phyloP scores from a whole-genome alignment of 192 early-diverging fungal species.

The Mortierella claussenii region DNA sequence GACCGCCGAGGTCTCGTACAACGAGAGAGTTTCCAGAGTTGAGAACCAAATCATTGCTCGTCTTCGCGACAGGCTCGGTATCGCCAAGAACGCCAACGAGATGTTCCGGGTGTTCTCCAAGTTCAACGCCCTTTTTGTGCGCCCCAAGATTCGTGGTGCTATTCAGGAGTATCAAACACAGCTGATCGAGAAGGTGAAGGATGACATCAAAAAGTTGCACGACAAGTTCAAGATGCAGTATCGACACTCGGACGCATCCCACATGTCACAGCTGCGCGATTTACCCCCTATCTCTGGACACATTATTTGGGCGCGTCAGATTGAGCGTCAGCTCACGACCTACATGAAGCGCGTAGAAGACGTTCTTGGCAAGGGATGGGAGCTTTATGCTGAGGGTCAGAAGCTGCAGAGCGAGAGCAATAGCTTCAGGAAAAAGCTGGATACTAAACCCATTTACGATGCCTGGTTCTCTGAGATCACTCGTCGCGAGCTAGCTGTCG shows the following conservation, averaged over 20 bases:
- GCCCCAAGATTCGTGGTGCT: constrained; percentile 99
- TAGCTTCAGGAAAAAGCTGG: constrained; percentile 94
- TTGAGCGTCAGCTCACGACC: constrained; percentile 94
- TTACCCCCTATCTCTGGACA: constrained; percentile 91
- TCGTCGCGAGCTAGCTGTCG: constrained; percentile 82
- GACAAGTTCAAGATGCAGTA: constrained; percentile 97
- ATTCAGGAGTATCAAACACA: constrained; percentile 99
- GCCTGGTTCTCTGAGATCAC: constrained; percentile 90
- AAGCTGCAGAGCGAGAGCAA: constrained; percentile 88
- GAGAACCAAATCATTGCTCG: constrained; percentile 98
- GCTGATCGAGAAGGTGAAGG: constrained; percentile 97
- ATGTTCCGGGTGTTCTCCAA: constrained; percentile 99
- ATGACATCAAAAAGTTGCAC: constrained; percentile 95
- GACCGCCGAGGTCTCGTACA: constrained; percentile 89
- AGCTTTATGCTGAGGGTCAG: constrained; percentile 96
- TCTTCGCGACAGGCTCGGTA: constrained; percentile 90
- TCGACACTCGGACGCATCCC: constrained; percentile 84
- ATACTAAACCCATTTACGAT: constrained; percentile 91
- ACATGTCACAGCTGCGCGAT: constrained; percentile 94
- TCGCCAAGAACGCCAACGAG: constrained; percentile 96
- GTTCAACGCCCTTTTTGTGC: constrained; percentile 99
- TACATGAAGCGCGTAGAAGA: constrained; percentile 99
- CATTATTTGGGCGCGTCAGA: constrained; percentile 97
- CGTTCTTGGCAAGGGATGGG: constrained; percentile 98
- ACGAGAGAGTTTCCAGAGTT: constrained; percentile 92